Evolutionary conservation across 1,139 yeast genomes (phyloP).

Genomic region (Barnettozyma hawaiiensis): DNA sequence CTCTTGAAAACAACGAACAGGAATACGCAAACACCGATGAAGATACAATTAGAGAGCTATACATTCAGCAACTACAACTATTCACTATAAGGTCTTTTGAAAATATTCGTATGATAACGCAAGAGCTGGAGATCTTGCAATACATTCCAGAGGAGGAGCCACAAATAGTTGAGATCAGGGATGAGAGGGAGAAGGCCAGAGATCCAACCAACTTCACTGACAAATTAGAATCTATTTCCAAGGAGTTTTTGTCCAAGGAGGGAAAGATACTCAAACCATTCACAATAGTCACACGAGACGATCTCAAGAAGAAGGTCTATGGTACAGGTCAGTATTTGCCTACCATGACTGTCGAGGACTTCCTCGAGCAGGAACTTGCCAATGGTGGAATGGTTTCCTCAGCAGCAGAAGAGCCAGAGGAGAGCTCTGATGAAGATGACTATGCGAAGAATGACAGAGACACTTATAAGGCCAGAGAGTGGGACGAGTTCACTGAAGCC

Average conservation of each 20-base stretch:
- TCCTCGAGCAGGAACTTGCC: constrained; percentile 75
- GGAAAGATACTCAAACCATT: constrained; percentile 85
- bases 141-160: constrained; percentile 29
- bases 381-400: constrained; percentile 73
- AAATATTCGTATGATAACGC: constrained; percentile 45
- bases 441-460: constrained; percentile 43
- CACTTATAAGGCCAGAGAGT: constrained; percentile 64
- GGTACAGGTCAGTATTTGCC: constrained; percentile 95
- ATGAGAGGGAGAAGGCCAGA: constrained; percentile 12
- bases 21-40: constrained; percentile 47
- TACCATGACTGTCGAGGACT: constrained; percentile 92
- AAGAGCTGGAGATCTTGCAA: constrained; percentile 54
- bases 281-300: constrained; percentile 63
- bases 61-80: constrained; percentile 49
- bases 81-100: constrained; percentile 49
- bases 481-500: constrained; percentile 92
- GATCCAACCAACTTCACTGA: constrained; percentile 46
- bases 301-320: constrained; percentile 58
- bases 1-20: constrained; percentile 28
- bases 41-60: constrained; percentile 50
- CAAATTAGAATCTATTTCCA: constrained; percentile 39
- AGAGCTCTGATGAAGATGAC: constrained; percentile 38
- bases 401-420: constrained; percentile 44
- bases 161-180: constrained; percentile 17
- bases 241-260: constrained; percentile 47